Base-by-base conservation (phyloP, 805 yeast genomes). In the Ogataea nonfermentans region DNA sequence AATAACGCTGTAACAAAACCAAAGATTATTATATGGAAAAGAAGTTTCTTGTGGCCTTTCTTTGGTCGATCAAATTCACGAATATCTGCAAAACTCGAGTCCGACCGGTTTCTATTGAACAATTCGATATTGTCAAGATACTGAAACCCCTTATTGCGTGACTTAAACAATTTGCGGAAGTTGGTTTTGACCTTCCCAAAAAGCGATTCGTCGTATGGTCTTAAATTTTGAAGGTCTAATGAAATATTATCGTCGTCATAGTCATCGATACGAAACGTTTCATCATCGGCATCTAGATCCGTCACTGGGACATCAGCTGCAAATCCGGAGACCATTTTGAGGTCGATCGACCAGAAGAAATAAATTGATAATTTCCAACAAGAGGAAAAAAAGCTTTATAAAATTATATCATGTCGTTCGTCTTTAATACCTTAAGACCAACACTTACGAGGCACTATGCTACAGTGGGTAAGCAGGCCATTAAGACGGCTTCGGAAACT, bases 401-500 rank as follows among this genome's bases (percentile, higher is more conserved):
- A 23, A 24, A 6, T 19, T 12, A 6, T 12, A 15, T 29, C 6
- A 37, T 37, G 40, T 24, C 35, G 25, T 24, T 26, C 14, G 25
- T 37, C 13, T 10, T 24, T 4, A 37, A 28, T 20, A 37, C 20
- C 9, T 17, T 37, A 12, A 31, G 32, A 12, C 13, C 16, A 15
- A 24, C 36, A 4, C 9, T 27, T 8, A 19, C 26, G 17, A 25
- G 41, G 16, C 59, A 5, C 47, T 49, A 37, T 87, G 81, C 51
- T 66, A 39, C 24, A 23, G 6, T 37, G 12, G 25, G 35, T 19
- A 13, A 37, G 2, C 37, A 31, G 11, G 15, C 43, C 4, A 29
- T 70, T 41, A 82, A 79, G 48, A 48, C 65, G 16, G 56, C 59
- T 36, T 65, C 85, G 0, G 88, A 84, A 48, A 76, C 93, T 3